These are phyloP conservation scores for Paraphysoderma sedebokerense DNA, from an alignment of 371 early-diverging fungal species.

Conservation along the genomic window DNA sequence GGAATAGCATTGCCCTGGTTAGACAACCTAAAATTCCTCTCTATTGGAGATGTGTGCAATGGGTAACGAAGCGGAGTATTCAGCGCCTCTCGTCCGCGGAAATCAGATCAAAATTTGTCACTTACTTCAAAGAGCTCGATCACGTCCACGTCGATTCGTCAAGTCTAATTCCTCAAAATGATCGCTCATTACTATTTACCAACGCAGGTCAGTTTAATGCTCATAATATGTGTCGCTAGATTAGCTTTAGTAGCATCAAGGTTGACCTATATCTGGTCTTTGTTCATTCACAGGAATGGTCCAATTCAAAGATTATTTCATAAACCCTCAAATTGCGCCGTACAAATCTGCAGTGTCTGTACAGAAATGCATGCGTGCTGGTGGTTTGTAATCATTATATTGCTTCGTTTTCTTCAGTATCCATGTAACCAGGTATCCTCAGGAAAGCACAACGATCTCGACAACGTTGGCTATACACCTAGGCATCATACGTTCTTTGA, in stretches of 20 bases:
- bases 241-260: neutral
- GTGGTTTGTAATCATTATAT: conserved; percentile 19
- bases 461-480: conserved; percentile 58
- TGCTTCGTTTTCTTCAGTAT: neutral
- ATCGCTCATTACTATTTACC: conserved; percentile 51
- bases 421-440: neutral
- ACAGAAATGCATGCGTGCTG: conserved; percentile 62
- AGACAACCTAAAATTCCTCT: too few relatives aligned
- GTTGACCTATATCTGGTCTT: neutral
- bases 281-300: conserved; percentile 40
- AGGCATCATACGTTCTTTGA: conserved; percentile 72
- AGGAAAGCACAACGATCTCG: conserved; percentile 62
- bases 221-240: neutral
- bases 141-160: conserved; percentile 31
- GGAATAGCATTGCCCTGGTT: too few relatives aligned
- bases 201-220: conserved; percentile 35
- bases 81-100: neutral
- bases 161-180: conserved; percentile 46
- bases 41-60: too few relatives aligned
- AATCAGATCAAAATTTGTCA: conserved; percentile 13
- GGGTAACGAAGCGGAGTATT: too few relatives aligned
- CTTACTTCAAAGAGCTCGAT: conserved; percentile 16
- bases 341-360: conserved; percentile 37
- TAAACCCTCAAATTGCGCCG: conserved; percentile 41
- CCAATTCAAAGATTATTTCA: conserved; percentile 53